Percentiles rank a stretch among this genome's conserved stretches.
Conservation (phyloP, 805 yeast species). For the Hanseniaspora meyeri region DNA sequence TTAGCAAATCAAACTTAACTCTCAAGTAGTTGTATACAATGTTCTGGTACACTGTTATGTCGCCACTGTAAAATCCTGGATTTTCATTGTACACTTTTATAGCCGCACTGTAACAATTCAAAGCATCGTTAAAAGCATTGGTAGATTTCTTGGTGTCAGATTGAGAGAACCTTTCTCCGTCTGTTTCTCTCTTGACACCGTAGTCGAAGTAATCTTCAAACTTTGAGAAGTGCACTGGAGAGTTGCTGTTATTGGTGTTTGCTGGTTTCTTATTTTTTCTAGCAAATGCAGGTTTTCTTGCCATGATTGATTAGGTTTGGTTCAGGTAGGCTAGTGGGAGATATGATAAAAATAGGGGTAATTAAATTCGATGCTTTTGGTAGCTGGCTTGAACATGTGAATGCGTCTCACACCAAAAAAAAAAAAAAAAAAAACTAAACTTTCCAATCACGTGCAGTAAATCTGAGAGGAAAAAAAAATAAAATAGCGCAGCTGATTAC, state of each 20-base stretch:
- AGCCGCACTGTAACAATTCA: conserved; percentile 27
- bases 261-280: neutral
- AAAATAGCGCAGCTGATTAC: too few species aligned
- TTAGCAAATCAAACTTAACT: conserved; percentile 23
- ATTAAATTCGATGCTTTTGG: too few species aligned
- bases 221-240: conserved; percentile 11
- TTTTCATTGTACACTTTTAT: conserved; percentile 13
- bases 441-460: too few species aligned
- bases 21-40: conserved; percentile 25
- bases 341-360: too few species aligned
- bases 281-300: conserved; percentile 7
- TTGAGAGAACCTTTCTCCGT: conserved; percentile 28
- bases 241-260: neutral
- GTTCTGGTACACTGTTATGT: conserved; percentile 28
- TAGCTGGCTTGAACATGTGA: too few species aligned
- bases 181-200: conserved; percentile 25
- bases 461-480: too few species aligned
- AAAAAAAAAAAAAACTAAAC: too few species aligned
- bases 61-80: conserved; percentile 18
- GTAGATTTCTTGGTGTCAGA: conserved; percentile 26
- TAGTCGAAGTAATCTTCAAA: conserved; percentile 26
- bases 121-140: conserved; percentile 22
- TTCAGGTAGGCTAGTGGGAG: neutral
- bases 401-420: too few species aligned
- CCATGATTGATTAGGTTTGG: conserved; percentile 3